Evolutionary conservation across 192 early-diverging fungal genomes (phyloP).

Genomic region (Coemansia sp.): DNA sequence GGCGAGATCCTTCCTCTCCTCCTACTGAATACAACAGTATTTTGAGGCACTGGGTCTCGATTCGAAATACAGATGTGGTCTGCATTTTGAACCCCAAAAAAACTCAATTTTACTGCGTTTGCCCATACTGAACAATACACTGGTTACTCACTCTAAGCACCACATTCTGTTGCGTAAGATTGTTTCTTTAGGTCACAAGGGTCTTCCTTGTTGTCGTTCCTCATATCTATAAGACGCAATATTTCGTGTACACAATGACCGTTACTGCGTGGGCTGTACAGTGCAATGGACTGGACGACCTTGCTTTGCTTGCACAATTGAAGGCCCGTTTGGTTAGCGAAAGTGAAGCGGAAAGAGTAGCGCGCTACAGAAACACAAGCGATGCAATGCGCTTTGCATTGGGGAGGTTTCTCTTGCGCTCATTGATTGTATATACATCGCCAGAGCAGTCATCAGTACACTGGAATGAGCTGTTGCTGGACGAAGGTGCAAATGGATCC

Average conservation of each 20-base stretch:
- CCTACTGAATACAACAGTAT: neutral
- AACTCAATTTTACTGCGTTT: constrained; percentile 1
- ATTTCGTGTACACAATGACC: neutral
- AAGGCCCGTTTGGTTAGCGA: constrained; percentile 2
- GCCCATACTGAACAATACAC: constrained; percentile 8
- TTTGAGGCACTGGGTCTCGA: neutral
- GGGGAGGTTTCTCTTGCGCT: constrained; percentile 19
- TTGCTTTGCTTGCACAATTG: neutral
- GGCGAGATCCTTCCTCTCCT: no score
- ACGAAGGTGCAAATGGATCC: constrained; percentile 10
- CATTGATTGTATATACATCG: constrained; percentile 3
- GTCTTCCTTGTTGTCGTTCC: neutral
- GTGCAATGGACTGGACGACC: constrained; percentile 1
- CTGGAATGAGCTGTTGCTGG: constrained; percentile 9
- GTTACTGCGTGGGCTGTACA: constrained; percentile 9
- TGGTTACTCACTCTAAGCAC: neutral
- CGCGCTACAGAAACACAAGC: constrained; percentile 4
- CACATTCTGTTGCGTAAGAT: neutral
- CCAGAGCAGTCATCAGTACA: neutral
- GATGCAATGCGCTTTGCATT: constrained; percentile 38
- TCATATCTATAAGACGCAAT: neutral
- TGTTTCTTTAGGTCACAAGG: neutral
- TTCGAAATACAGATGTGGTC: neutral
- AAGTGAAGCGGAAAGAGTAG: constrained; percentile 5
- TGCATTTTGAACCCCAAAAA: neutral